Base-by-base conservation (phyloP, 2,329 filamentous ascomycete species). In the Lecanicillium sp. region DNA sequence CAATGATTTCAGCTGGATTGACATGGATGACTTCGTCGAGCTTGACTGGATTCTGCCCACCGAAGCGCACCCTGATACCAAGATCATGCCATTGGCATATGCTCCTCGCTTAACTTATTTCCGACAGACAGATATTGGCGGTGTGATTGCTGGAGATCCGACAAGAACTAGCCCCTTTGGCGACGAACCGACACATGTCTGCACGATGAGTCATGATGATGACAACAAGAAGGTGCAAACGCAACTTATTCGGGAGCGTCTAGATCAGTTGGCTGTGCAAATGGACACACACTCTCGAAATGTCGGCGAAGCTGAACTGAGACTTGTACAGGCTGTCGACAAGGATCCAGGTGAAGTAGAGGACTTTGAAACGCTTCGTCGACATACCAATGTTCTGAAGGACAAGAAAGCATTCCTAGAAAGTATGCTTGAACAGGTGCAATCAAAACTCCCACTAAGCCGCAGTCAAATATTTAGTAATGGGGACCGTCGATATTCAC, bases 11-110 rank as follows among this genome's bases (percentile, higher is more conserved):
- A 88, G 83, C 40, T 98, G 92, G 92, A 89, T 98, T 45, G 92
- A 98, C 54, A 96, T 98, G 88, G 92, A 98, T 55, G 92, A 98
- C 57, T 98, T 98, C 60, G 89, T 98, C 20, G 92, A 98, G 58
- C 67, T 98, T 16, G 94, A 95, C 56, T 96, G 90, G 90, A 89
- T 95, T 38, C 64, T 95, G 17, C 90, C 90, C 1, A 83, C 86
- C 12, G 86, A 94, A 54, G 78, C 83, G 22, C 94, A 95, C 48
- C 89, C 90, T 1, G 83, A 94, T 48, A 96, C 90, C 1, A 89
- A 92, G 58, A 98, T 98, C 33, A 63, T 98, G 38, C 94, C 94
- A 0, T 72, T 98, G 8, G 89, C 85, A 0, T 96, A 82, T 52
- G 86, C 90, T 15, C 94, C 92, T n/a, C 78, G 92, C 2, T 85